Percentiles rank a stretch among this genome's conserved stretches.
Conservation (phyloP, 352 stramenopile genomes). For the Phytophthora sp. region DNA sequence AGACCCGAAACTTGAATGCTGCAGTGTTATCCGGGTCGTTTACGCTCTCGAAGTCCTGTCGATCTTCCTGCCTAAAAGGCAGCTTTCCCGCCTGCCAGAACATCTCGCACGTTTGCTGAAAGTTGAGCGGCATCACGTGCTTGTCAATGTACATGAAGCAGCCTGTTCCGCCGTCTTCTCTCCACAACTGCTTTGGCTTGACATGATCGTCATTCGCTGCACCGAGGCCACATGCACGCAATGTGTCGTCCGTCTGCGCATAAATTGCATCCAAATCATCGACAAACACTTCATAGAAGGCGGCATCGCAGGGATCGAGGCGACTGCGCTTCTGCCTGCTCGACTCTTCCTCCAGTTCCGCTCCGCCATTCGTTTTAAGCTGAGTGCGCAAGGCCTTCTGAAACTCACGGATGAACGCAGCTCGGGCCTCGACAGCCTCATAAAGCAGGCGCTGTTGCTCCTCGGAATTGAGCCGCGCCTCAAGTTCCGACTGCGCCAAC, state of each 20-base stretch:
- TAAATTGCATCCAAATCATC: constrained; percentile 1
- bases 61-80: constrained; percentile 16
- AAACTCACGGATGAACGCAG: background rate
- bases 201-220: constrained; percentile 79
- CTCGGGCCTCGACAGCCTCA: background rate
- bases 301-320: background rate
- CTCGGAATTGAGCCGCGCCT: background rate
- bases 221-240: constrained; percentile 71
- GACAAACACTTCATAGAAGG: background rate
- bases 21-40: constrained; percentile 5
- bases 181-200: constrained; percentile 37
- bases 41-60: constrained; percentile 6
- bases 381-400: too few relatives aligned
- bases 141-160: constrained; percentile 18
- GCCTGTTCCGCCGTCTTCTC: constrained; percentile 7
- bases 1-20: constrained; percentile 23
- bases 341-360: too few relatives aligned
- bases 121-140: constrained; percentile 6
- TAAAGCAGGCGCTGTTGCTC: background rate
- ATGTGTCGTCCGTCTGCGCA: background rate
- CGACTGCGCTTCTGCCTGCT: too few relatives aligned
- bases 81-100: constrained; percentile 12
- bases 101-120: background rate
- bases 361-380: too few relatives aligned
- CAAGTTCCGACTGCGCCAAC: background rate